Conservation (phyloP, 257 asterid genomes). For the Mentha longifolia region DNA sequence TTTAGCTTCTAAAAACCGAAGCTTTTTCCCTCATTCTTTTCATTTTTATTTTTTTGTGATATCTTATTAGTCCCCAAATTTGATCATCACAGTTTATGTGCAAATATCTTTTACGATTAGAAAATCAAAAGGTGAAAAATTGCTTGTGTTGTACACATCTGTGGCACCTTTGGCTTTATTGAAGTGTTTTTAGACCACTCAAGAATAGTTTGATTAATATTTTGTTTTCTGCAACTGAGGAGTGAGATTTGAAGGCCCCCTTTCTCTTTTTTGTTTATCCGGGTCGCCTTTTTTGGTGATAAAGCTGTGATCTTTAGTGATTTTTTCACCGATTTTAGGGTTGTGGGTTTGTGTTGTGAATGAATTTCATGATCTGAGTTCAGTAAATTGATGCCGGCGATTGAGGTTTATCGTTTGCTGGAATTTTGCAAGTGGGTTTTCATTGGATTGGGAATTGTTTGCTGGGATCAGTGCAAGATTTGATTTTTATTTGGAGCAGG, state of each 20-base stretch:
- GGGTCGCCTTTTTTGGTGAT: conserved; percentile 29
- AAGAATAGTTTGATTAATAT: not conserved
- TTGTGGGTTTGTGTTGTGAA: not conserved
- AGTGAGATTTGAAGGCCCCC: conserved; percentile 28
- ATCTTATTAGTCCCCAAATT: conserved; percentile 31
- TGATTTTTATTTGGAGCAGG: conserved; percentile 24
- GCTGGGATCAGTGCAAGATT: conserved; percentile 34
- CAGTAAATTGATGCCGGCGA: conserved; percentile 32
- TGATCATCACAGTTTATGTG: conserved; percentile 23
- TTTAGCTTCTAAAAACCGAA: conserved; percentile 22
- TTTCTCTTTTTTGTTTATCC: conserved; percentile 25
- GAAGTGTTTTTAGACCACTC: conserved; percentile 17
- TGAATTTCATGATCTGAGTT: conserved; percentile 29
- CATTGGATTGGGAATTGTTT: conserved; percentile 19
- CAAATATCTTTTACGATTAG: not conserved
- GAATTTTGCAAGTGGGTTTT: conserved; percentile 29
- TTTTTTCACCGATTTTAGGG: conserved; percentile 2
- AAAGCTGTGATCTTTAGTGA: conserved; percentile 20
- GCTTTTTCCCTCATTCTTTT: not conserved
- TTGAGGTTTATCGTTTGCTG: conserved; percentile 28
- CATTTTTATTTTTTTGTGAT: not conserved
- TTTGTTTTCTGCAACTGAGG: conserved; percentile 17
- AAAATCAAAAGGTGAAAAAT: not conserved
- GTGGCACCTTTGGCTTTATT: too few species aligned
- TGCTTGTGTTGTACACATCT: too few species aligned